Base-by-base conservation (phyloP, 257 asterid species). In the Nicotiana attenuata region DNA sequence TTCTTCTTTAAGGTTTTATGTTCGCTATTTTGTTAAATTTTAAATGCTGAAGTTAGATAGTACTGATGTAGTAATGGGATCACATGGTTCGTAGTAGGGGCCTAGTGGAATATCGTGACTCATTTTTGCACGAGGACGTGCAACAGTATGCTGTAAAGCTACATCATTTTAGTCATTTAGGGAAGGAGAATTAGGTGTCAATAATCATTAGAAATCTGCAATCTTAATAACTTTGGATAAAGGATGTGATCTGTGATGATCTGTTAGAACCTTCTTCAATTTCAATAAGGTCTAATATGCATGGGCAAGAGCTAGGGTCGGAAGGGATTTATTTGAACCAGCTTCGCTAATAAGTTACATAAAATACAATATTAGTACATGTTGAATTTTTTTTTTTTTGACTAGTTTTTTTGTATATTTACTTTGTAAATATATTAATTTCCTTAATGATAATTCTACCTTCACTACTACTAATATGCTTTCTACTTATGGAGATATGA, bases 51-150 rank as follows among this genome's bases (percentile, higher is more conserved):
- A 22, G 80, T 6, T n/a, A 47, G 3, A 15, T 5, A 75, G 41
- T 50, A 47, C 45, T 14, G 11, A 57, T 75, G 24, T 47, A 50
- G 38, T 50, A 75, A 75, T 75, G 45, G 41, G 20, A 50, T 50
- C 80, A 75, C 80, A 75, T 75, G 80, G 80, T 50, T 73, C 15
- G 63, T 7, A 50, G 80, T 50, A 75, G 41, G 63, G 79, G 63
- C 13, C 61, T 50, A 50, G 45, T 50, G 63, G 63, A 15, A 75
- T 26, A 75, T 75, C 63, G 45, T 75, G 80, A 75, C 80, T 75
- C 80, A 50, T 17, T 0, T 71, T 3, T 71, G 77, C 60, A 45
- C 38, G 14, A 71, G 78, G 79, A 47, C 41, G 33, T 24, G 41
- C 61, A 60, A 45, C 26, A 73, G 2, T 75, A 75, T 75, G 80